Conservation (phyloP, 176 grass and related monocot genomes). For the Eremochloa ophiuroides region DNA sequence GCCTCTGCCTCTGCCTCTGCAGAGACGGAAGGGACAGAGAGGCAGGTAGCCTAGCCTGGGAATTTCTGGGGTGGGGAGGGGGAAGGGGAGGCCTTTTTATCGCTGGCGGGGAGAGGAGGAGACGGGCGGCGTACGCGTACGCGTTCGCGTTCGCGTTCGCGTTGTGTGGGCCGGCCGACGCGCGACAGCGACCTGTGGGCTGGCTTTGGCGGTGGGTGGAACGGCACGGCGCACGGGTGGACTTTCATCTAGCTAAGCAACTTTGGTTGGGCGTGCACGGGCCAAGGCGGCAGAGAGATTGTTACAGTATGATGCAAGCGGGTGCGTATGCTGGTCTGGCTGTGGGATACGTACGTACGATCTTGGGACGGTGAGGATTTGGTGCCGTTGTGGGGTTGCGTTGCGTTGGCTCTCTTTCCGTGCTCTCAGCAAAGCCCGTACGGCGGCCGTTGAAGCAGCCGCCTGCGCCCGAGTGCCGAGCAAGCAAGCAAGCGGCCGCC, state of each 20-base stretch:
- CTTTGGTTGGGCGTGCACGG: no score
- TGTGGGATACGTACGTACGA: background rate
- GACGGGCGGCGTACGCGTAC: slow-evolving; percentile 47
- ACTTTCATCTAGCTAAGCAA: background rate
- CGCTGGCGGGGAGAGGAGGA: slow-evolving; percentile 15
- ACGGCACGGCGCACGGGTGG: slow-evolving; percentile 5
- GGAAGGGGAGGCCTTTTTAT: slow-evolving; percentile 28
- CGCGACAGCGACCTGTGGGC: slow-evolving; percentile 32
- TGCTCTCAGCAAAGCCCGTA: no score
- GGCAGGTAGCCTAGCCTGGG: no score
- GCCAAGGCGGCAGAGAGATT: no score
- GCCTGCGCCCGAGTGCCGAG: no score
- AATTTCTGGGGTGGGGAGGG: slow-evolving; percentile 11
- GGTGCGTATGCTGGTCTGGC: background rate
- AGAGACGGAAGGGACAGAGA: background rate
- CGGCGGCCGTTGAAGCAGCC: no score
- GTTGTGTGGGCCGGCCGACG: slow-evolving; percentile 27
- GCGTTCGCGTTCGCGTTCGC: no score
- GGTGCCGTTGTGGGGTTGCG: no score
- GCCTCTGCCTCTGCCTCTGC: background rate
- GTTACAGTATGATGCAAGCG: background rate
- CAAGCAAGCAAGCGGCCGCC: no score
- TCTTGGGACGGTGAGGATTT: background rate
- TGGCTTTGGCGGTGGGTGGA: background rate
- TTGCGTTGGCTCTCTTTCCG: no score